Conservation (phyloP, 805 yeast species). For the Saccharomycopsis amapae region DNA sequence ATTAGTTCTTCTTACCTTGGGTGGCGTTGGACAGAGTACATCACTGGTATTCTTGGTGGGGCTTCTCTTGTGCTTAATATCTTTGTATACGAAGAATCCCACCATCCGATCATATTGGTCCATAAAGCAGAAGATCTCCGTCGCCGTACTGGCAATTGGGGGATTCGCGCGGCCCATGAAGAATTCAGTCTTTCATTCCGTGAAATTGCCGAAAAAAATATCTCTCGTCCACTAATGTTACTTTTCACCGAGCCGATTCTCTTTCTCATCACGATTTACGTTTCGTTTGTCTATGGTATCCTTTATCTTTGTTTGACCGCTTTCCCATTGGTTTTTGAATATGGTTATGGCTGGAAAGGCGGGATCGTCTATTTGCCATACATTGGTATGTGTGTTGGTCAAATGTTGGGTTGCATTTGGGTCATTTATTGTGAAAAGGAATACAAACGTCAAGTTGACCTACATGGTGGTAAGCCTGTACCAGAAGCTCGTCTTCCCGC, state of each 20-base stretch:
- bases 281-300: slow-evolving; percentile 75
- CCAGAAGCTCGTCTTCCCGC: slow-evolving; percentile 80
- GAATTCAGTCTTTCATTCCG: slow-evolving; percentile 46
- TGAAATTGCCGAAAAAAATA: slow-evolving; percentile 55
- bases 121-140: slow-evolving; percentile 58
- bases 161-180: slow-evolving; percentile 72
- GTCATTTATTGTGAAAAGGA: slow-evolving; percentile 45
- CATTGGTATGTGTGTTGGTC: slow-evolving; percentile 64
- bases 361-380: slow-evolving; percentile 78
- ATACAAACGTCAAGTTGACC: slow-evolving; percentile 40
- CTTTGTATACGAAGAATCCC: slow-evolving; percentile 58
- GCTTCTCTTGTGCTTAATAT: slow-evolving; percentile 34
- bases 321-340: slow-evolving; percentile 61
- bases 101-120: slow-evolving; percentile 59
- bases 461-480: slow-evolving; percentile 51
- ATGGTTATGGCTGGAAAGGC: slow-evolving; percentile 52
- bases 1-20: slow-evolving; percentile 54
- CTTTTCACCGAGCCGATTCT: slow-evolving; percentile 65
- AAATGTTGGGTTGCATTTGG: slow-evolving; percentile 50
- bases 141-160: slow-evolving; percentile 72
- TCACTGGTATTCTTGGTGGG: slow-evolving; percentile 56
- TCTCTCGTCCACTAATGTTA: slow-evolving; percentile 65
- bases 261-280: slow-evolving; percentile 60
- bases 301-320: slow-evolving; percentile 68
- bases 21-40: slow-evolving; percentile 80